These are phyloP conservation scores for Pseudonitzschia delicatissima DNA, from an alignment of 108 stramenopile genomes.

Conservation along the genomic window DNA sequence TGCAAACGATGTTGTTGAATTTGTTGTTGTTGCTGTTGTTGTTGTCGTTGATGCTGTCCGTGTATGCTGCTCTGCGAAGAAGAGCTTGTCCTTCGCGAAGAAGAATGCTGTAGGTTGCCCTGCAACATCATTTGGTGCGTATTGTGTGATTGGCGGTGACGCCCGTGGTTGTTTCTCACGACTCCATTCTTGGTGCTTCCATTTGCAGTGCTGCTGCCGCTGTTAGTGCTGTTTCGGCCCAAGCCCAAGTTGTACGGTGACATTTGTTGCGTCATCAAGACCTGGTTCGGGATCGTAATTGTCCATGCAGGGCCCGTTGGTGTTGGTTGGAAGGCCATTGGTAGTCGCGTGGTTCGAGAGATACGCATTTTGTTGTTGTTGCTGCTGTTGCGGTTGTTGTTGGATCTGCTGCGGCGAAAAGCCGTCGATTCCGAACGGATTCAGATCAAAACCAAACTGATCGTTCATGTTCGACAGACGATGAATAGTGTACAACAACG, in stretches of 20 bases:
- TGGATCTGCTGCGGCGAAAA: conserved; percentile 13
- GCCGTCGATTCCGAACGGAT: conserved; percentile 19
- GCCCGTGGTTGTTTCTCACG: conserved; percentile 1
- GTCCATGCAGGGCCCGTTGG: conserved; percentile 19
- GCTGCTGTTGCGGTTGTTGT: not conserved
- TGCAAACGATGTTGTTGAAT: not conserved
- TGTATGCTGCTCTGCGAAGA: not conserved
- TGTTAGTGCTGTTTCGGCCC: not conserved
- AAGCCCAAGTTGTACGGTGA: no score
- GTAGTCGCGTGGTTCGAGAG: conserved; percentile 14
- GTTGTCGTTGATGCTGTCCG: conserved; percentile 6
- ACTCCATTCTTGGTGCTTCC: conserved; percentile 7
- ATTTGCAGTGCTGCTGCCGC: not conserved
- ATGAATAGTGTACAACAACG: no score
- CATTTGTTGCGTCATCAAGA: not conserved
- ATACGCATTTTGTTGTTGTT: not conserved
- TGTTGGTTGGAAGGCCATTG: not conserved
- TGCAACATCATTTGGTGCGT: no score
- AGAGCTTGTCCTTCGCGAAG: conserved; percentile 11
- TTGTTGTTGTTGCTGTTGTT: not conserved
- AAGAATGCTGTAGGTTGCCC: no score
- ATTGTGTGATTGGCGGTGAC: no score
- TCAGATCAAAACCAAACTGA: conserved; percentile 30
- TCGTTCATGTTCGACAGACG: conserved; percentile 29
- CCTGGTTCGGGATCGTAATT: conserved; percentile 25